Conservation (phyloP, 2,329 filamentous ascomycete genomes). For the Neoscytalidium dimidiatum region DNA sequence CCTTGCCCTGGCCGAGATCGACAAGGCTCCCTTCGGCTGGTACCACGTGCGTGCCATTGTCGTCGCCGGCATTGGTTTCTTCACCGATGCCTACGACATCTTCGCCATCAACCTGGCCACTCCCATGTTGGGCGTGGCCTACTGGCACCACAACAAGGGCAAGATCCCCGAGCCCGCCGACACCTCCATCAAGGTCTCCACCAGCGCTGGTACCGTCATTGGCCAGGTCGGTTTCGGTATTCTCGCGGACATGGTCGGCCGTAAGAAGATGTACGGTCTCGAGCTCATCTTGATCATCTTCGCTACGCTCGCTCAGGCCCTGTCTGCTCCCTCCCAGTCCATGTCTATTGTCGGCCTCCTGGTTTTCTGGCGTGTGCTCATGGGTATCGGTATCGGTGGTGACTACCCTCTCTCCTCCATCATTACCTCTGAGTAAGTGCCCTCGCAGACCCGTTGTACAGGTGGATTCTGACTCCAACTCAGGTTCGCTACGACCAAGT, state of each 20-base stretch:
- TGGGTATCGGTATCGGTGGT: slow-evolving; percentile 55
- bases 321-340: slow-evolving; percentile 36
- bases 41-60: slow-evolving; percentile 78
- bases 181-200: slow-evolving; percentile 83
- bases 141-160: slow-evolving; percentile 56
- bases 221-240: slow-evolving; percentile 72
- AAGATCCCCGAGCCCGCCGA: slow-evolving; percentile 67
- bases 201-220: slow-evolving; percentile 79
- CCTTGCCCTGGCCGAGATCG: slow-evolving; percentile 77
- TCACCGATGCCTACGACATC: slow-evolving; percentile 73
- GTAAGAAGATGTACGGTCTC: slow-evolving; percentile 79
- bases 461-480: neutral
- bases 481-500: slow-evolving; percentile 76
- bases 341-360: slow-evolving; percentile 41
- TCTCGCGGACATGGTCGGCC: slow-evolving; percentile 74
- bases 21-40: slow-evolving; percentile 79
- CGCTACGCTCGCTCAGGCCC: slow-evolving; percentile 40
- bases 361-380: slow-evolving; percentile 43
- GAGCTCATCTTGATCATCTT: slow-evolving; percentile 43
- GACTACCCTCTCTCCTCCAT: slow-evolving; percentile 82
- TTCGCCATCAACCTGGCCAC: slow-evolving; percentile 75
- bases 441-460: too few species aligned
- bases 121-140: slow-evolving; percentile 76
- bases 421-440: slow-evolving; percentile 71
- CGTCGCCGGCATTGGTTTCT: slow-evolving; percentile 84